phyloP scores from a whole-genome alignment of 2,329 filamentous ascomycete species.

The Claviceps monticola region DNA sequence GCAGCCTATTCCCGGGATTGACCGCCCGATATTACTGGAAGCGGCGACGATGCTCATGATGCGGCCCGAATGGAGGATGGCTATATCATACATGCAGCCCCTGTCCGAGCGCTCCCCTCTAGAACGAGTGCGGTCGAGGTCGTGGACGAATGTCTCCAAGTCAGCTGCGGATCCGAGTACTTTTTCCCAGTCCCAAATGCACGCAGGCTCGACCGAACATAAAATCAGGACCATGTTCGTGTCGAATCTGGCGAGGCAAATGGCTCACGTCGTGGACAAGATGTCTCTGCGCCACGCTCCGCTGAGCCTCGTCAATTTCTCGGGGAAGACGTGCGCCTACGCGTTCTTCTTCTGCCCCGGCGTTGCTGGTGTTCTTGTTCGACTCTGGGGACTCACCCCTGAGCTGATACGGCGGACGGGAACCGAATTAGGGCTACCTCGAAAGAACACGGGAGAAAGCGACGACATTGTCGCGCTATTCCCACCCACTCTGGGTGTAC shows the following conservation, averaged over 20 bases:
- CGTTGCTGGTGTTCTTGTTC: slow-evolving; percentile 68
- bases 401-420: slow-evolving; percentile 58
- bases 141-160: slow-evolving; percentile 36
- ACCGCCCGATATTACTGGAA: slow-evolving; percentile 68
- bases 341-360: slow-evolving; percentile 88
- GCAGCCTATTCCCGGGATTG: slow-evolving; percentile 70
- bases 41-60: slow-evolving; percentile 72
- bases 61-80: slow-evolving; percentile 71
- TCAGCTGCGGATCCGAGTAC: slow-evolving; percentile 45
- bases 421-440: slow-evolving; percentile 51
- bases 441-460: slow-evolving; percentile 40
- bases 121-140: slow-evolving; percentile 31
- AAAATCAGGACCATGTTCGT: slow-evolving; percentile 81
- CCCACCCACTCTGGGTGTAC: slow-evolving; percentile 46
- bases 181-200: slow-evolving; percentile 44
- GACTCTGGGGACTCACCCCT: slow-evolving; percentile 62
- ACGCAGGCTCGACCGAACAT: slow-evolving; percentile 61
- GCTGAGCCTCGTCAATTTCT: slow-evolving; percentile 63
- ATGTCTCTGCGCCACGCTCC: slow-evolving; percentile 63
- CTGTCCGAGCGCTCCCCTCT: slow-evolving; percentile 39
- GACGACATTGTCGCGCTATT: slow-evolving; percentile 56
- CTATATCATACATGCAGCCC: slow-evolving; percentile 53
- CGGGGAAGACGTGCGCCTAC: slow-evolving; percentile 81
- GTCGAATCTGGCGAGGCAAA: slow-evolving; percentile 67
- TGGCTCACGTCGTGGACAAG: slow-evolving; percentile 77